Evolutionary conservation across 345 rosid species (phyloP), one percentile per base, ranked within the genome.

Genomic region (Diplotaxis tenuifolia): DNA sequence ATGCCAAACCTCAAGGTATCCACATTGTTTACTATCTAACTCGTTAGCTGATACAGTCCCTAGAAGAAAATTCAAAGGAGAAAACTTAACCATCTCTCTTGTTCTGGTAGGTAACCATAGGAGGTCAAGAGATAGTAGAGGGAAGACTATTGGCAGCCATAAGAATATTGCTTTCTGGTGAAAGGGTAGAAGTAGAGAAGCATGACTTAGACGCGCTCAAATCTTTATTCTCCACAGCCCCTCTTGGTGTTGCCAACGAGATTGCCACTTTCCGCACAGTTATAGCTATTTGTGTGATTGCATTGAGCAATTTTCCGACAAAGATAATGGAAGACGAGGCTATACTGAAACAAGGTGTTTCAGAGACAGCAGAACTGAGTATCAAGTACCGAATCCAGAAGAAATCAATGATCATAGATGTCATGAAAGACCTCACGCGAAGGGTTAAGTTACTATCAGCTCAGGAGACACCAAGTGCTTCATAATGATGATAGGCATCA

Each of bases 261-360:
- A 67, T 76, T 22, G 81, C 88, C 21, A 85, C 81, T 27, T 83
- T 85, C 3, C 90, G 92, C 20, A 87, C 89, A 2, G 15, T 90
- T 3, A 84, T 90, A 32, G 96, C 96, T 3, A 75, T 95, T 0
- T 89, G 92, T 66, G 88, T 83, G 61, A 92, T 91, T 56, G 89
- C 91, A 34, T 71, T 87, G 40, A 87, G 82, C n/a, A n/a, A n/a
- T n/a, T n/a, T n/a, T n/a, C n/a, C n/a, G n/a, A n/a, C n/a, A n/a
- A n/a, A n/a, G n/a, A n/a, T n/a, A n/a, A n/a, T n/a, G 70, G 90
- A 89, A 81, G 97, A 92, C 22, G 92, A 88, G 60, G 78, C 87
- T 22, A 31, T 83, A 8, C n/a, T 89, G 68, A 83, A 85, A 74
- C 76, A 80, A 68, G 89, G 84, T 38, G 85, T 81, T 68, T 83